phyloP scores from a whole-genome alignment of 163 green algal species.

The Chlorella variabilis region DNA sequence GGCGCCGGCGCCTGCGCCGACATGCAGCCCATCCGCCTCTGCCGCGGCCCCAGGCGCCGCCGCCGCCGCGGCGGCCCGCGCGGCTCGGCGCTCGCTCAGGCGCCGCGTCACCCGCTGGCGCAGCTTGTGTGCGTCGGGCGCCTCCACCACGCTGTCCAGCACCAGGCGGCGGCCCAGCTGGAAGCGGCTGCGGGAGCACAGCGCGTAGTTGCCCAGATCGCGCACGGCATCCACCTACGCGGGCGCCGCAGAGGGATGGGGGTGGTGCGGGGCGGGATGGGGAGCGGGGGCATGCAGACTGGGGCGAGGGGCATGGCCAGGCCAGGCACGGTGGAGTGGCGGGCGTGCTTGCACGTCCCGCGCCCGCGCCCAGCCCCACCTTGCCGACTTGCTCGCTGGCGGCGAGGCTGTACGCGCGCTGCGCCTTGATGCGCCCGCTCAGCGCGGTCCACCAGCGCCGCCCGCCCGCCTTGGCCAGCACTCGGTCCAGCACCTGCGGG shows the following conservation, averaged over 20 bases:
- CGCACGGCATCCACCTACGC: constrained; percentile 47
- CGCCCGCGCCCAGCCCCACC: background rate
- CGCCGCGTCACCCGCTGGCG: background rate
- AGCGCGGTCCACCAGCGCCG: constrained; percentile 70
- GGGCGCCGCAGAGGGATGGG: background rate
- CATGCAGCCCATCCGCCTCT: background rate
- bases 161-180: constrained; percentile 36
- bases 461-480: constrained; percentile 59
- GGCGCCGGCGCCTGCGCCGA: background rate
- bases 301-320: too few species aligned
- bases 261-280: background rate
- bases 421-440: constrained; percentile 55
- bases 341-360: too few species aligned
- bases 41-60: background rate
- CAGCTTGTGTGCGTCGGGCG: constrained; percentile 30
- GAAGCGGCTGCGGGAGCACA: constrained; percentile 49
- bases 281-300: background rate
- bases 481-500: constrained; percentile 73
- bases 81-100: background rate
- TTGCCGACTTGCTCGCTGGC: background rate
- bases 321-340: too few species aligned
- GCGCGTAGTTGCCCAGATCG: constrained; percentile 71
- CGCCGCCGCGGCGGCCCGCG: background rate
- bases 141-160: constrained; percentile 50
- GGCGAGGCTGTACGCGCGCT: constrained; percentile 47